phyloP scores from a whole-genome alignment of 140 eudicot species.

The Flaveria floridana region DNA sequence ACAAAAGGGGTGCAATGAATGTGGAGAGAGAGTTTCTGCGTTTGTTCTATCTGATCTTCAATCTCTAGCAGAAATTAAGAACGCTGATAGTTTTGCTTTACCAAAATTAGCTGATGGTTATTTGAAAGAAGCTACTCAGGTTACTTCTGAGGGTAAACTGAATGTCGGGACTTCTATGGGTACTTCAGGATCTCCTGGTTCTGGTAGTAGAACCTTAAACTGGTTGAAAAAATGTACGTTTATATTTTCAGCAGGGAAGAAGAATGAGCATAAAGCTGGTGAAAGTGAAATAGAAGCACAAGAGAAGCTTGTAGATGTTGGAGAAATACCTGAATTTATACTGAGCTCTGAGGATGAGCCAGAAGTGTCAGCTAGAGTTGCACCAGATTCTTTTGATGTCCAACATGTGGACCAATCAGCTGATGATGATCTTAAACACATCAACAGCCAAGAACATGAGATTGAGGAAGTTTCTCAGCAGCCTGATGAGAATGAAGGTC shows the following conservation, averaged over 20 bases:
- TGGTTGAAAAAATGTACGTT: conserved; percentile 79
- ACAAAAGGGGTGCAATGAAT: conserved; percentile 61
- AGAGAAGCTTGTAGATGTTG: conserved; percentile 39
- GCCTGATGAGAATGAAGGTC: conserved; percentile 38
- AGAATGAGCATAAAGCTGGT: conserved; percentile 39
- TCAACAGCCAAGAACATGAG: conserved; percentile 27
- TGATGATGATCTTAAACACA: conserved; percentile 37
- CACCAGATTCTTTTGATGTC: conserved; percentile 50
- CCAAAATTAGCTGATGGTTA: conserved; percentile 58
- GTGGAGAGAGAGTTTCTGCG: conserved; percentile 69
- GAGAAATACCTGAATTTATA: conserved; percentile 42
- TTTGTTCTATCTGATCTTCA: conserved; percentile 75
- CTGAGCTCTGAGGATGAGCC: conserved; percentile 49
- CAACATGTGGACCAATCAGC: conserved; percentile 49
- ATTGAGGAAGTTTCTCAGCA: conserved; percentile 49
- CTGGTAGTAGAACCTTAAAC: conserved; percentile 57
- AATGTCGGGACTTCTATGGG: conserved; percentile 48
- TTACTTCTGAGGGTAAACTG: conserved; percentile 38
- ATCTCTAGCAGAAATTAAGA: conserved; percentile 47
- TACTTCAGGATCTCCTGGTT: conserved; percentile 54
- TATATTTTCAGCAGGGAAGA: conserved; percentile 70
- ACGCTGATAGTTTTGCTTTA: conserved; percentile 47
- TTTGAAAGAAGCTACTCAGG: conserved; percentile 47
- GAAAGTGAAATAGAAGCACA: conserved; percentile 27
- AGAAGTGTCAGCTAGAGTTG: conserved; percentile 49